phyloP scores from a whole-genome alignment of 2,329 filamentous ascomycete species.

The Ascochyta lentis region DNA sequence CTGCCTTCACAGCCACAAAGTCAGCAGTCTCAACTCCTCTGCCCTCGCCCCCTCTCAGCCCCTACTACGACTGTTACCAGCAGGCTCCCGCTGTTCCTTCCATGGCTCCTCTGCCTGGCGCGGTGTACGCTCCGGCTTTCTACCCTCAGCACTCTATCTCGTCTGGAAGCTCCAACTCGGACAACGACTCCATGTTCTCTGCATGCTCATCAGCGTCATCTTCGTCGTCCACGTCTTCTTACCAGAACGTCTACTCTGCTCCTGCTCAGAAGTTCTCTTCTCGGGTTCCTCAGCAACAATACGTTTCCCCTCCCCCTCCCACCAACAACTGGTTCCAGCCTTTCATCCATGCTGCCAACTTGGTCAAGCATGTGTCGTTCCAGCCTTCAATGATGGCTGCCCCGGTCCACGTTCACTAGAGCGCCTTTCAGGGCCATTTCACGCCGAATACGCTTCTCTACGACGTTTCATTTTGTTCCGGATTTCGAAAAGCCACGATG shows the following conservation, averaged over 20 bases:
- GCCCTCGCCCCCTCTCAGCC: slow-evolving; percentile 54
- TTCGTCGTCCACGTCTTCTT: slow-evolving; percentile 46
- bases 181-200: slow-evolving; percentile 51
- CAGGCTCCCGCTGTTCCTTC: slow-evolving; percentile 37
- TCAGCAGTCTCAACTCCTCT: slow-evolving; percentile 51
- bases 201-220: slow-evolving; percentile 47
- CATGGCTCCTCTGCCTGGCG: slow-evolving; percentile 42
- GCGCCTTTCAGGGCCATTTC: slow-evolving; percentile 15
- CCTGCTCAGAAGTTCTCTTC: slow-evolving; percentile 37
- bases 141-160: slow-evolving; percentile 43
- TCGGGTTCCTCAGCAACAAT: slow-evolving; percentile 41
- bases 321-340: slow-evolving; percentile 50
- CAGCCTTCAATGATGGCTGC: slow-evolving; percentile 47
- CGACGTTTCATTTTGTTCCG: slow-evolving; percentile 41
- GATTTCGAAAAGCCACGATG: slow-evolving; percentile 46
- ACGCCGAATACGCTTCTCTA: slow-evolving; percentile 37
- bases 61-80: slow-evolving; percentile 45
- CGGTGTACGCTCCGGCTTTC: slow-evolving; percentile 38
- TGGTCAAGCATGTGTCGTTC: slow-evolving; percentile 51
- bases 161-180: slow-evolving; percentile 48
- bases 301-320: slow-evolving; percentile 45
- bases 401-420: slow-evolving; percentile 48
- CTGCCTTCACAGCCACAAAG: slow-evolving; percentile 69
- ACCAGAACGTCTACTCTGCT: slow-evolving; percentile 37
- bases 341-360: slow-evolving; percentile 49